Evolutionary conservation across 2,329 filamentous ascomycete genomes (phyloP).

Genomic region (Ceratocystis lukuohia): DNA sequence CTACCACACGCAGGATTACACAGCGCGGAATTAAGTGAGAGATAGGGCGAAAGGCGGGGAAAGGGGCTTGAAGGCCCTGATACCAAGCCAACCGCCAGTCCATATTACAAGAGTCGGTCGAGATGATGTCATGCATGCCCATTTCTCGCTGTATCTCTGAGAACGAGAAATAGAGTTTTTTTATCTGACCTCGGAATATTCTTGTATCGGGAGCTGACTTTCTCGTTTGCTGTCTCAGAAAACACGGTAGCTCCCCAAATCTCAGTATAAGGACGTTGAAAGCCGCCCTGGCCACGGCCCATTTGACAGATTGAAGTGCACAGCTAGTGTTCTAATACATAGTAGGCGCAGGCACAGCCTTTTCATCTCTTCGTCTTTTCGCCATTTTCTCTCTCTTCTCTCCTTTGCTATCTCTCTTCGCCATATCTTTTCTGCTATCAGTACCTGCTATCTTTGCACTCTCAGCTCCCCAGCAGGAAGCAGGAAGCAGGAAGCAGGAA

Average conservation of each 20-base stretch:
- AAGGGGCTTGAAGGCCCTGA: background rate
- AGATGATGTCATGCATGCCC: background rate
- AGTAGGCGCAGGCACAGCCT: no score
- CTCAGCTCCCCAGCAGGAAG: background rate
- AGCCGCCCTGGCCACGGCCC: no score
- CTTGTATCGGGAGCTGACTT: background rate
- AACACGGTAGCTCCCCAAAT: no score
- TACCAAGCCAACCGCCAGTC: no score
- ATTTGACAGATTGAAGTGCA: no score
- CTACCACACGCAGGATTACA: no score
- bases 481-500: background rate
- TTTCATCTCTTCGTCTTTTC: no score
- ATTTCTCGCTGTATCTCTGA: no score
- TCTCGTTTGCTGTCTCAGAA: no score
- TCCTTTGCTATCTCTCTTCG: background rate
- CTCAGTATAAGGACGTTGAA: no score
- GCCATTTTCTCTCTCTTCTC: background rate
- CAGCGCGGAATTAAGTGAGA: no score
- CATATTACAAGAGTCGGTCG: background rate
- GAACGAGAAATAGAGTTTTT: background rate
- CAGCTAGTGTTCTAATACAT: no score
- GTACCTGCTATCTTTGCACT: background rate
- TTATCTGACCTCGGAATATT: background rate
- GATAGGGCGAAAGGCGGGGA: background rate
- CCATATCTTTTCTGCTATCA: background rate